Evolutionary conservation across 768 basidiomycete species (phyloP).

Genomic region (Tubosaeta sp.): DNA sequence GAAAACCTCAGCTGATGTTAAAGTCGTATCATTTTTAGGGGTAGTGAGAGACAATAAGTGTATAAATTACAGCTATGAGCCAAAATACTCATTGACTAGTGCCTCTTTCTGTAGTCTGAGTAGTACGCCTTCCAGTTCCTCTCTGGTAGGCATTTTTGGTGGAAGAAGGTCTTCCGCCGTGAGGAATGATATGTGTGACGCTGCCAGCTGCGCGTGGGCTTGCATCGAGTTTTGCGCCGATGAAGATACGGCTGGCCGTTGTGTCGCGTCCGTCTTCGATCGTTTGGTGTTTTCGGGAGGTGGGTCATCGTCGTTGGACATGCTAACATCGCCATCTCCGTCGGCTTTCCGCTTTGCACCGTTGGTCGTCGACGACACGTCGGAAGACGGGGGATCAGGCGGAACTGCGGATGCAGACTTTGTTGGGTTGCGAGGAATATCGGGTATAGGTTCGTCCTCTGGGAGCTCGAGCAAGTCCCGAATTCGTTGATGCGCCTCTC

Average conservation of each 20-base stretch:
- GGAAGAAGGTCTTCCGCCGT: conserved; percentile 65
- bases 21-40: not conserved
- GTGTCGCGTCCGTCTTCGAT: conserved; percentile 18
- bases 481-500: conserved; percentile 53
- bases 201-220: conserved; percentile 51
- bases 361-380: conserved; percentile 17
- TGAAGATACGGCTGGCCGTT: conserved; percentile 1
- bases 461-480: conserved; percentile 51
- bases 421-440: conserved; percentile 38
- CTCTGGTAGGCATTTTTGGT: conserved; percentile 68
- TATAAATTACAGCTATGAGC: conserved; percentile 22
- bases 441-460: conserved; percentile 47
- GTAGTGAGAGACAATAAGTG: conserved; percentile 8
- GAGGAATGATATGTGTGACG: conserved; percentile 72
- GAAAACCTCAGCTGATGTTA: conserved; percentile 11
- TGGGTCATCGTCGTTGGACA: conserved; percentile 29
- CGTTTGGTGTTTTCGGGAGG: conserved; percentile 28
- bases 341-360: conserved; percentile 56
- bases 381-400: conserved; percentile 19
- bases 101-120: conserved; percentile 76
- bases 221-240: conserved; percentile 14
- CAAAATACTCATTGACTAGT: conserved; percentile 75
- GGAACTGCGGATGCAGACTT: conserved; percentile 2
- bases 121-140: conserved; percentile 76
- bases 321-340: conserved; percentile 38